Base-by-base conservation (phyloP, 2,329 filamentous ascomycete species). In the Penicillium sp. region DNA sequence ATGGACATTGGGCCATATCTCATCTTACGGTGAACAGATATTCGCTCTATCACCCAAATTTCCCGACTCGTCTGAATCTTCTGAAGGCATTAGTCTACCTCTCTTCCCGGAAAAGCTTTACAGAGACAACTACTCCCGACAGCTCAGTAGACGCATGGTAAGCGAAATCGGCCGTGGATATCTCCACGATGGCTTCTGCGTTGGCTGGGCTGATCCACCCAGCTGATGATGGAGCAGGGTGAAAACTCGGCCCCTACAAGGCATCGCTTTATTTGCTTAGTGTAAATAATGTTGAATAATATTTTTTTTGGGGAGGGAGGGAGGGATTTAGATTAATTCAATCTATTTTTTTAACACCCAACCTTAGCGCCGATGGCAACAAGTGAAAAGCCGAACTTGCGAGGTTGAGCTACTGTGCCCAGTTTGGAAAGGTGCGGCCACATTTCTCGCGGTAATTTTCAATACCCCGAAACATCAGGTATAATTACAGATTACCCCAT, bases 181-280 rank as follows among this genome's bases (percentile, higher is more conserved):
- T 37, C 45, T 56, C 35, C 57, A 59, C 16, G 43, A 42, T 26
- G 30, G 25, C 55, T 42, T 51, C 52, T 60, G 55, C 35, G 55
- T 35, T 60, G 60, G 57, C 49, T 42, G 38, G 61, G 35, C 30
- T 26, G 40, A 56, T 53, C 60, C 52, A 59, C 56, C 53, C 22
- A 48, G 54, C 56, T 53, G 58, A 60, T 14, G 14, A 26, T 11
- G 19, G 19, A 37, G 26, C 22, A 52, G 37, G 26, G 48, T 52
- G 11, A 59, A 49, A 43, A 53, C 52, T 66, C 52, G 57, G 54
- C 52, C 33, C 25, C 11, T 13, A 37, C 38, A 11, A 22, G 38
- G 30, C 26, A 26, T 59, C 10, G 0, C 6, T 51, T 40, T 13
- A 10, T 25, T 22, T 25, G 40, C 30, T 22, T 37, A 5, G 3